Conservation (phyloP, 2,329 filamentous ascomycete species). For the Cercospora sp. region DNA sequence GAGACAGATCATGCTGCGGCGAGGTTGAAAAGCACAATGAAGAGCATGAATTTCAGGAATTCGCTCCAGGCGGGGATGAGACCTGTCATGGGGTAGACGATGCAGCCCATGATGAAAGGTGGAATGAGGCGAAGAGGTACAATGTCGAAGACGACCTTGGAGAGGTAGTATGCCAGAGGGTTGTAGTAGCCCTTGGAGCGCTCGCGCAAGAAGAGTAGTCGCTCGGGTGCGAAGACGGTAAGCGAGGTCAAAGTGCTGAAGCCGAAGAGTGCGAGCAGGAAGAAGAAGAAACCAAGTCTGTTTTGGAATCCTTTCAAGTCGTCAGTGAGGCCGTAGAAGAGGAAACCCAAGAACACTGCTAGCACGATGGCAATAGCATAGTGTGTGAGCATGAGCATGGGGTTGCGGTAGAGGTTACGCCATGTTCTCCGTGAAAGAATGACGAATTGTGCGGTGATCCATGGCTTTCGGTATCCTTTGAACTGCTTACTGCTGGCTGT, state of each 20-base stretch:
- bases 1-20: slow-evolving; percentile 91
- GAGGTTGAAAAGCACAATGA: slow-evolving; percentile 93
- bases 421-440: slow-evolving; percentile 91
- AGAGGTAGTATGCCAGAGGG: slow-evolving; percentile 87
- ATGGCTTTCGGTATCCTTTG: slow-evolving; percentile 78
- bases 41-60: slow-evolving; percentile 88
- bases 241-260: slow-evolving; percentile 95
- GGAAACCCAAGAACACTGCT: slow-evolving; percentile 88
- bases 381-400: slow-evolving; percentile 96
- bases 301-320: slow-evolving; percentile 99
- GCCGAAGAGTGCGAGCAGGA: slow-evolving; percentile 90
- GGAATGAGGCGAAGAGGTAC: slow-evolving; percentile 91
- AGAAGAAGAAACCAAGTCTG: slow-evolving; percentile 94
- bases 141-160: slow-evolving; percentile 98
- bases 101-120: slow-evolving; percentile 90
- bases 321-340: slow-evolving; percentile 95
- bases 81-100: slow-evolving; percentile 97
- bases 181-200: slow-evolving; percentile 96
- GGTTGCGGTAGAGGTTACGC: slow-evolving; percentile 96
- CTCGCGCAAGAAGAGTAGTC: slow-evolving; percentile 87
- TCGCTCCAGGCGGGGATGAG: slow-evolving; percentile 77
- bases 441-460: slow-evolving; percentile 77
- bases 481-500: slow-evolving; percentile 52
- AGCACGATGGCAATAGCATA: slow-evolving; percentile 96
- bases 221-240: slow-evolving; percentile 88